Evolutionary conservation across 352 stramenopile species (phyloP).

Genomic region (Pythium vanterpoolii): DNA sequence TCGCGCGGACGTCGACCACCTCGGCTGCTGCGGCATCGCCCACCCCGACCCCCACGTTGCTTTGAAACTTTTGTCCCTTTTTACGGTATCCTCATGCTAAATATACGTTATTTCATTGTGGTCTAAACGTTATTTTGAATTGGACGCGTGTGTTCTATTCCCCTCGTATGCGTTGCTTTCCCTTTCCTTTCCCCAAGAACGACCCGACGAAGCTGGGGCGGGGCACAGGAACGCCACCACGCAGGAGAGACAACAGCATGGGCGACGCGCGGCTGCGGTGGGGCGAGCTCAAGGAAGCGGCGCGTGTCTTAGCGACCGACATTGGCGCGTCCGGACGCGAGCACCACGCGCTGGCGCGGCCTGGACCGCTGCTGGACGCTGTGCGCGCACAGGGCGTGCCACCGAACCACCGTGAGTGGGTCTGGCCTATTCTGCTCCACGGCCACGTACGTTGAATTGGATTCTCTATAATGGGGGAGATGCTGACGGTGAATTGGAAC

Average conservation of each 20-base stretch:
- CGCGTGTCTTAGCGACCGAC: slow-evolving; percentile 41
- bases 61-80: background rate
- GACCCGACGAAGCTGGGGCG: background rate
- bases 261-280: slow-evolving; percentile 30
- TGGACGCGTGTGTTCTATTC: background rate
- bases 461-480: background rate
- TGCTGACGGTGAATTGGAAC: background rate
- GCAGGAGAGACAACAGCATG: background rate
- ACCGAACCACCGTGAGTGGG: slow-evolving; percentile 70
- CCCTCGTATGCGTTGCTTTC: background rate
- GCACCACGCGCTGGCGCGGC: slow-evolving; percentile 60
- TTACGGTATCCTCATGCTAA: background rate
- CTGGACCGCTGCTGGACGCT: slow-evolving; percentile 38
- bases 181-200: background rate
- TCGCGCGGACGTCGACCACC: too few relatives aligned
- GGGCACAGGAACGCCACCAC: background rate
- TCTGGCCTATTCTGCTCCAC: slow-evolving; percentile 72
- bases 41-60: background rate
- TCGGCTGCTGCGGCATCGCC: too few relatives aligned
- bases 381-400: slow-evolving; percentile 61
- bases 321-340: slow-evolving; percentile 61
- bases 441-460: slow-evolving; percentile 27
- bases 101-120: background rate
- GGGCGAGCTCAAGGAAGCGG: slow-evolving; percentile 63
- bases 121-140: slow-evolving; percentile 1